Percentiles rank a stretch among this genome's conserved stretches.
These are phyloP conservation scores for Aspergillus novoparasiticus DNA, from an alignment of 2,329 filamentous ascomycete genomes.

Conservation along the genomic window DNA sequence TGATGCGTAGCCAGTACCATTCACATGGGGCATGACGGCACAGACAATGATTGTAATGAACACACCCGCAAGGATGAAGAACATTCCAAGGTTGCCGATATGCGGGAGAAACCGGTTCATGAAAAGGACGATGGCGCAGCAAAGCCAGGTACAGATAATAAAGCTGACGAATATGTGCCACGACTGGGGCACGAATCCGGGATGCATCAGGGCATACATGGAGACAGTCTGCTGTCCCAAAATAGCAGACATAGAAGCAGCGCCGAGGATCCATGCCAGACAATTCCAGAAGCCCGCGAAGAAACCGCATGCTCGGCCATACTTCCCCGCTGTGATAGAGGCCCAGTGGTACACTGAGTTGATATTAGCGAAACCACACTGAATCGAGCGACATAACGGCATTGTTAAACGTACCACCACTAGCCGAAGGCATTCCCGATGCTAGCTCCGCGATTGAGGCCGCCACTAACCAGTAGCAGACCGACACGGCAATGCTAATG, in stretches of 20 bases:
- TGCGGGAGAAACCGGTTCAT: slow-evolving; percentile 55
- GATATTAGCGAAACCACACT: neutral
- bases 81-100: slow-evolving; percentile 59
- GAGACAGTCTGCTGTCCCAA: slow-evolving; percentile 62
- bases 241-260: slow-evolving; percentile 62
- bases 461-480: slow-evolving; percentile 62
- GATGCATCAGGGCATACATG: slow-evolving; percentile 63
- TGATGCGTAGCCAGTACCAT: slow-evolving; percentile 47
- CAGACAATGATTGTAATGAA: slow-evolving; percentile 57
- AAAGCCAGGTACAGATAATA: slow-evolving; percentile 58
- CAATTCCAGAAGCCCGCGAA: slow-evolving; percentile 51
- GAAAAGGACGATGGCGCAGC: slow-evolving; percentile 57
- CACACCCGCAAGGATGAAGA: slow-evolving; percentile 58
- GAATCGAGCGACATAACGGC: neutral
- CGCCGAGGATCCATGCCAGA: slow-evolving; percentile 62
- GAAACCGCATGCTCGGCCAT: slow-evolving; percentile 55
- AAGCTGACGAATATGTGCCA: slow-evolving; percentile 66
- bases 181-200: slow-evolving; percentile 51
- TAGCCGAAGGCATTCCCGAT: slow-evolving; percentile 63
- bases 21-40: slow-evolving; percentile 56
- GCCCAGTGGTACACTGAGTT: slow-evolving; percentile 64
- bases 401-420: slow-evolving; percentile 44
- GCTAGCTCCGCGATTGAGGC: slow-evolving; percentile 63
- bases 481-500: slow-evolving; percentile 43
- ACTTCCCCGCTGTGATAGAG: slow-evolving; percentile 58